Percentiles rank a stretch among this genome's conserved stretches.
These are phyloP conservation scores for Morella rubra DNA, from an alignment of 306 rosid genomes.

Conservation along the genomic window DNA sequence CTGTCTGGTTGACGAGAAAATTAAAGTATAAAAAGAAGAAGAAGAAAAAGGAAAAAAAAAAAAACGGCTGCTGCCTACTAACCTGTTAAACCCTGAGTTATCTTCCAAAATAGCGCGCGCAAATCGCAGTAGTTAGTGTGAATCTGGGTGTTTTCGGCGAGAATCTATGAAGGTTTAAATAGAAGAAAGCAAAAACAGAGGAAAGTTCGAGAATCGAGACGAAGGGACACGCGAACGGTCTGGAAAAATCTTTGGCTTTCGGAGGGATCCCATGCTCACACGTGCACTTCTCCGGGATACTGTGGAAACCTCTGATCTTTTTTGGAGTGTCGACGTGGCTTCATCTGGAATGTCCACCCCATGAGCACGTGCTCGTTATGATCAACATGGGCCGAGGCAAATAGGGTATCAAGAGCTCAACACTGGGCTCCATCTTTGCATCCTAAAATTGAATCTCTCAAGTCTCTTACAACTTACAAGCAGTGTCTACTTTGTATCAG, in stretches of 20 bases:
- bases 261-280: background rate
- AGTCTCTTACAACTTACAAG: no score
- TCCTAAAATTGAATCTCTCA: no score
- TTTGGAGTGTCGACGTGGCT: background rate
- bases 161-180: background rate
- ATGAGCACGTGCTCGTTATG: no score
- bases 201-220: conserved; percentile 41
- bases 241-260: conserved; percentile 32
- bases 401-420: no score
- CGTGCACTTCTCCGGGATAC: background rate
- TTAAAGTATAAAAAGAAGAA: background rate
- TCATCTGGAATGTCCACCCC: conserved; percentile 3
- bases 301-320: background rate
- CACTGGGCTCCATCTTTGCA: no score
- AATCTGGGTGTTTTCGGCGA: background rate
- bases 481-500: background rate
- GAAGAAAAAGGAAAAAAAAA: background rate
- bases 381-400: no score
- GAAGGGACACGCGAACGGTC: conserved; percentile 23
- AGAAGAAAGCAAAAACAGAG: background rate
- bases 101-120: background rate
- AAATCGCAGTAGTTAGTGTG: background rate
- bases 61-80: background rate
- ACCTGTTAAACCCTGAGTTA: background rate
- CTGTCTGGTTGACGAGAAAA: background rate